phyloP scores from a whole-genome alignment of 2,329 filamentous ascomycete species.

The Cladophialophora carrionii region DNA sequence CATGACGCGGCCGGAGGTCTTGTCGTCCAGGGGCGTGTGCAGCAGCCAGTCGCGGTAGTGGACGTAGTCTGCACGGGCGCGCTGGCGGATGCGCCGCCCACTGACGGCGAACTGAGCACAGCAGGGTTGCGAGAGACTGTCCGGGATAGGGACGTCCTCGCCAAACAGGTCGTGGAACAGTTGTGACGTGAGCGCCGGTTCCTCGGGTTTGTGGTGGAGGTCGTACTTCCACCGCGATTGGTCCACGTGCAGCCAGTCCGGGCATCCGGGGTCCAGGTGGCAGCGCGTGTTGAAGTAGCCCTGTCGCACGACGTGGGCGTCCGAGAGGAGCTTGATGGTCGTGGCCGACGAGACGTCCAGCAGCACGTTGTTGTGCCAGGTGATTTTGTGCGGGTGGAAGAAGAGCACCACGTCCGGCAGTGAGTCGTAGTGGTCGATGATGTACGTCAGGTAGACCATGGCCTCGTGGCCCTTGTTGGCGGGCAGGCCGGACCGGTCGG shows the following conservation, averaged over 20 bases:
- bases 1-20: slow-evolving; percentile 62
- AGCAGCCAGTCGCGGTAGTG: slow-evolving; percentile 65
- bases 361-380: slow-evolving; percentile 65
- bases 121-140: slow-evolving; percentile 63
- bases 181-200: slow-evolving; percentile 50
- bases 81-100: slow-evolving; percentile 59
- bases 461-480: slow-evolving; percentile 65
- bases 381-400: slow-evolving; percentile 60
- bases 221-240: slow-evolving; percentile 44
- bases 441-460: slow-evolving; percentile 65
- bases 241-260: slow-evolving; percentile 58
- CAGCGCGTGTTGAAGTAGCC: slow-evolving; percentile 67
- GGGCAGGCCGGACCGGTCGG: slow-evolving; percentile 43
- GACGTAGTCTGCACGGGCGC: slow-evolving; percentile 59
- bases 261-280: slow-evolving; percentile 61
- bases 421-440: slow-evolving; percentile 64
- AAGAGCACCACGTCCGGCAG: slow-evolving; percentile 65
- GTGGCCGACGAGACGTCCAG: slow-evolving; percentile 55
- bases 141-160: slow-evolving; percentile 44
- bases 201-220: slow-evolving; percentile 53
- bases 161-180: slow-evolving; percentile 50
- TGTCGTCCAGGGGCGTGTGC: slow-evolving; percentile 59
- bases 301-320: slow-evolving; percentile 55
- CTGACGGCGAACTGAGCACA: slow-evolving; percentile 68
- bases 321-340: slow-evolving; percentile 56